Percentiles rank a stretch among this genome's conserved stretches.
Conservation (phyloP, 2,329 filamentous ascomycete species). For the Penicillium aurantiogriseum region DNA sequence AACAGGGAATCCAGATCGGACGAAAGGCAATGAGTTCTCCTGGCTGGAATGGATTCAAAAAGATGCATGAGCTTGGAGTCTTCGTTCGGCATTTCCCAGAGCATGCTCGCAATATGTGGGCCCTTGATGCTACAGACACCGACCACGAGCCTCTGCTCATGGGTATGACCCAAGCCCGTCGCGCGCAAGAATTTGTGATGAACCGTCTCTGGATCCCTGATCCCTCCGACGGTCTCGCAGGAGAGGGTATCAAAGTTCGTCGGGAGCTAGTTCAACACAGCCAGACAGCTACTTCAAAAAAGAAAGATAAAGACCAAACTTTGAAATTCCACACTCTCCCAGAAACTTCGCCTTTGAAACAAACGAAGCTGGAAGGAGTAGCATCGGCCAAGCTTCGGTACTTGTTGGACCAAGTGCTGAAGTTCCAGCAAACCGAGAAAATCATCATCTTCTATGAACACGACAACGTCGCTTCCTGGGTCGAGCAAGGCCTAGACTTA, state of each 20-base stretch:
- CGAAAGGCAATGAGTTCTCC: conserved; percentile 58
- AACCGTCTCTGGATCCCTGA: conserved; percentile 35
- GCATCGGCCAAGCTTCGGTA: conserved; percentile 86
- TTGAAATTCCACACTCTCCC: conserved; percentile 25
- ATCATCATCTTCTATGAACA: conserved; percentile 92
- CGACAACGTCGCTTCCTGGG: conserved; percentile 81
- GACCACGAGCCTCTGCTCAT: conserved; percentile 51
- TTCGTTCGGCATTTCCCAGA: conserved; percentile 67
- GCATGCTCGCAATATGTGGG: conserved; percentile 63
- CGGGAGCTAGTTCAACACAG: conserved; percentile 27
- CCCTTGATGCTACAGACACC: conserved; percentile 54
- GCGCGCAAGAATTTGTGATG: conserved; percentile 56
- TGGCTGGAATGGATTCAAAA: conserved; percentile 66
- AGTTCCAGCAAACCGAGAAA: conserved; percentile 71
- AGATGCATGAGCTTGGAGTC: conserved; percentile 74
- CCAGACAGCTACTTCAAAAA: neutral
- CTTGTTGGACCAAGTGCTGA: conserved; percentile 68
- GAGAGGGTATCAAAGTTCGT: conserved; percentile 41
- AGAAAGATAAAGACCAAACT: too few relatives aligned
- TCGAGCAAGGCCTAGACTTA: conserved; percentile 78
- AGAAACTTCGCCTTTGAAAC: conserved; percentile 53
- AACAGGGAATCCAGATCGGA: conserved; percentile 65
- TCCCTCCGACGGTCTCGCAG: conserved; percentile 42
- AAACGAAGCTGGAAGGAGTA: conserved; percentile 70
- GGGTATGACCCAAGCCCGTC: conserved; percentile 56